These are phyloP conservation scores for Cutaneotrichosporon cavernicola DNA, from an alignment of 1,284 basidiomycete species.

Conservation along the genomic window DNA sequence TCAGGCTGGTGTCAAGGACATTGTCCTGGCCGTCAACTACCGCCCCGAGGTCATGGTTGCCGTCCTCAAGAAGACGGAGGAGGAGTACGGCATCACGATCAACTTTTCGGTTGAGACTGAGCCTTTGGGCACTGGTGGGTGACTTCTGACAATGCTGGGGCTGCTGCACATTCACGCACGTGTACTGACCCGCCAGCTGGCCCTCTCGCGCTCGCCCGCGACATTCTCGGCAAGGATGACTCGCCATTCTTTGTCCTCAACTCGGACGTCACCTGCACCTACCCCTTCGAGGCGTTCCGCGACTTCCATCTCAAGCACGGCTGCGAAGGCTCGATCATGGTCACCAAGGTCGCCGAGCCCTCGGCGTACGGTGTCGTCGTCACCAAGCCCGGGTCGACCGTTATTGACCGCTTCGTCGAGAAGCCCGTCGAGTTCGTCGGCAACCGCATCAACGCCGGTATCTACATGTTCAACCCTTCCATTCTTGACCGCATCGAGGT, in stretches of 20 bases:
- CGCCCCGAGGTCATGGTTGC: conserved; percentile 59
- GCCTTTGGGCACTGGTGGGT: conserved; percentile 58
- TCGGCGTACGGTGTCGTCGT: conserved; percentile 60
- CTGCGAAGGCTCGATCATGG: conserved; percentile 59
- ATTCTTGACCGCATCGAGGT: conserved; percentile 58
- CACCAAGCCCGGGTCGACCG: conserved; percentile 54
- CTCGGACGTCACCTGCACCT: conserved; percentile 59
- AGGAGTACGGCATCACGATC: conserved; percentile 59
- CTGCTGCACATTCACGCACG: too few species aligned
- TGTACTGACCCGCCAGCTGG: conserved; percentile 49
- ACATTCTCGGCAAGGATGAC: conserved; percentile 59
- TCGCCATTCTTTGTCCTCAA: conserved; percentile 60
- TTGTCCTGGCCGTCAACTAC: conserved; percentile 60
- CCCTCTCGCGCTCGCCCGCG: conserved; percentile 57
- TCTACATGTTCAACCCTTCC: conserved; percentile 60
- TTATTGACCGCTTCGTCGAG: conserved; percentile 60
- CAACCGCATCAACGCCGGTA: conserved; percentile 60
- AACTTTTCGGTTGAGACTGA: conserved; percentile 59
- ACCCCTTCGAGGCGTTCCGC: conserved; percentile 58
- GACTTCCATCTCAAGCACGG: conserved; percentile 59
- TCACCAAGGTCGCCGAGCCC: conserved; percentile 60
- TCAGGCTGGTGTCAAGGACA: conserved; percentile 58
- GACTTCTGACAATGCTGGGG: neutral
- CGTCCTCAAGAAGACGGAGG: conserved; percentile 58
- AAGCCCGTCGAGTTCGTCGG: conserved; percentile 60